Evolutionary conservation across 75 land plant genomes (phyloP).

Genomic region (Sequoia sempervirens): DNA sequence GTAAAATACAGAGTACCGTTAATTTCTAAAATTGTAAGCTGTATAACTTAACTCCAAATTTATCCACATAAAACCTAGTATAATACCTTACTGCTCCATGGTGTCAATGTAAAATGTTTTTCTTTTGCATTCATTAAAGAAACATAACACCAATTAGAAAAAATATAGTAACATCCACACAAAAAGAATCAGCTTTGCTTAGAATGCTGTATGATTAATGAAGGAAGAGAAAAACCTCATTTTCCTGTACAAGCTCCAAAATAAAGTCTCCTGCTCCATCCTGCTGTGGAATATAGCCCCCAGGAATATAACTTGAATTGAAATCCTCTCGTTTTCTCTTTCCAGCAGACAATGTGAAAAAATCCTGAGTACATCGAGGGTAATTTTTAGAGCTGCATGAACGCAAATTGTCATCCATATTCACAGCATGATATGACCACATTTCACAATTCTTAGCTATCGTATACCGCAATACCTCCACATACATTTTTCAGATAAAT

Average conservation of each 20-base stretch:
- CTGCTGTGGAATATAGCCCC: conserved; percentile 73
- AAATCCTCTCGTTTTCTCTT: conserved; percentile 75
- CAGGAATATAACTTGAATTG: conserved; percentile 26
- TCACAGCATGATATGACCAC: neutral
- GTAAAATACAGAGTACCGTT: neutral
- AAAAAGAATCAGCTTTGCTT: neutral
- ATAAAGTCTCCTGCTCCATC: conserved; percentile 69
- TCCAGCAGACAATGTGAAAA: conserved; percentile 51
- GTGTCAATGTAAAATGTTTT: neutral
- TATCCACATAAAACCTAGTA: neutral
- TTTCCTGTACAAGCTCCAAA: conserved; percentile 12
- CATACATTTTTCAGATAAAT: neutral
- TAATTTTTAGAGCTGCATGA: neutral
- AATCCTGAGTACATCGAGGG: conserved; percentile 48
- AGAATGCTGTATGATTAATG: neutral
- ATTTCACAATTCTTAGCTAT: neutral
- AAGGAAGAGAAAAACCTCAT: conserved; percentile 4
- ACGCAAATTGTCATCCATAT: neutral
- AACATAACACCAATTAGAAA: neutral
- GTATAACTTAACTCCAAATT: neutral
- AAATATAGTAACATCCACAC: neutral
- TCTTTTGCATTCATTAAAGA: neutral
- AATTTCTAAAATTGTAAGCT: neutral
- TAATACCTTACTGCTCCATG: neutral
- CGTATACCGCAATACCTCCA: neutral